These are phyloP conservation scores for Cornus kousa DNA, from an alignment of 148 eudicot species.

Conservation along the genomic window DNA sequence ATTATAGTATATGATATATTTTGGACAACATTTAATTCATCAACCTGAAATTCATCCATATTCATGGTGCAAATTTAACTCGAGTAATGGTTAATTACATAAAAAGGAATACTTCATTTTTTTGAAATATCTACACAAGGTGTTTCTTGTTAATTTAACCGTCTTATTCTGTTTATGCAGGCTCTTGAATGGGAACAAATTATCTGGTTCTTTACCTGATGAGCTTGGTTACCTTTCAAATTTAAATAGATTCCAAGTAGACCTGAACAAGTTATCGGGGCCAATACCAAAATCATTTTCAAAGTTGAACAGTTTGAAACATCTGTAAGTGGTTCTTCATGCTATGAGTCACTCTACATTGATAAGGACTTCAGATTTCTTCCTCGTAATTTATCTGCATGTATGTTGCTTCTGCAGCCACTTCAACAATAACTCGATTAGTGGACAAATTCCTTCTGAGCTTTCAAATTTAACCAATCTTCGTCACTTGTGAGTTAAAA, in stretches of 20 bases:
- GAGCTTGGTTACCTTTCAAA: conserved; percentile 71
- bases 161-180: conserved; percentile 32
- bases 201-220: conserved; percentile 69
- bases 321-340: conserved; percentile 55
- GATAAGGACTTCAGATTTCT: background rate
- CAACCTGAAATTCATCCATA: background rate
- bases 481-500: conserved; percentile 69
- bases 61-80: background rate
- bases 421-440: conserved; percentile 81
- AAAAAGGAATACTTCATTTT: background rate
- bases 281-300: conserved; percentile 65
- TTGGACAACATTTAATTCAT: background rate
- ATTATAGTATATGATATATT: no score
- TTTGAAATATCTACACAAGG: background rate
- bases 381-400: background rate
- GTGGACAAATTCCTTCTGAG: conserved; percentile 82
- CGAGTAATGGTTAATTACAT: background rate
- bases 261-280: conserved; percentile 74
- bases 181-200: conserved; percentile 80
- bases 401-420: conserved; percentile 39
- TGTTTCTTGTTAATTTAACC: background rate
- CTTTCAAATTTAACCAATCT: conserved; percentile 55
- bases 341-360: background rate
- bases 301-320: conserved; percentile 56
- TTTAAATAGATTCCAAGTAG: conserved; percentile 69